Conservation (phyloP, 192 early-diverging fungal species). For the Podila verticillata region DNA sequence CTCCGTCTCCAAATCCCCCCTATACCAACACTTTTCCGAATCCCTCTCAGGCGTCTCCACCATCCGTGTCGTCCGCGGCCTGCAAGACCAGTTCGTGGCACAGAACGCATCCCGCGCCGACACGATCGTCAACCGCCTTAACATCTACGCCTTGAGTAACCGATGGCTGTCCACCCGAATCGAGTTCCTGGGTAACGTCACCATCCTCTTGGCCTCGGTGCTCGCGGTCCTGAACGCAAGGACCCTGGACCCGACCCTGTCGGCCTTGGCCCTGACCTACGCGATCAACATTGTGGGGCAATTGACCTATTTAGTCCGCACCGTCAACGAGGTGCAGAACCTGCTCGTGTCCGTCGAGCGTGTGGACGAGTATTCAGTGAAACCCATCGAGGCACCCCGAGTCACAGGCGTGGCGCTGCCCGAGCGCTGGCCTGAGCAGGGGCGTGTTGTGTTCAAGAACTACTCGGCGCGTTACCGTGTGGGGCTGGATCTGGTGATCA, state of each 20-base stretch:
- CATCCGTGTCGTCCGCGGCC: slow-evolving; percentile 74
- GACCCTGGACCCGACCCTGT: slow-evolving; percentile 71
- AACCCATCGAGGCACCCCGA: slow-evolving; percentile 81
- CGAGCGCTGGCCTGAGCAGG: slow-evolving; percentile 77
- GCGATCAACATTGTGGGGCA: slow-evolving; percentile 77
- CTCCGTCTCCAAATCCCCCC: slow-evolving; percentile 77
- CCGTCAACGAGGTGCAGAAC: slow-evolving; percentile 77
- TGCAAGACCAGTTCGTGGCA: background rate
- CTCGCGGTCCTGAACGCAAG: slow-evolving; percentile 71
- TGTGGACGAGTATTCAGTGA: slow-evolving; percentile 77
- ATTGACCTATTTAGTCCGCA: slow-evolving; percentile 75
- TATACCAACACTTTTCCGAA: slow-evolving; percentile 76
- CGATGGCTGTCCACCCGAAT: slow-evolving; percentile 74
- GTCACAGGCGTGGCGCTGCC: slow-evolving; percentile 57
- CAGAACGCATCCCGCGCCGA: slow-evolving; percentile 3
- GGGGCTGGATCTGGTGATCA: slow-evolving; percentile 80
- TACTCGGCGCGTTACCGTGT: slow-evolving; percentile 83
- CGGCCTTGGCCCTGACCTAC: slow-evolving; percentile 78
- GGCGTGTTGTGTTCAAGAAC: slow-evolving; percentile 73
- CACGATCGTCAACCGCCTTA: background rate
- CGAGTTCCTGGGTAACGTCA: slow-evolving; percentile 59
- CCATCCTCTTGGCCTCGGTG: slow-evolving; percentile 80
- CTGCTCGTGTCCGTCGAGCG: slow-evolving; percentile 83
- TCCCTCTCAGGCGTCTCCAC: slow-evolving; percentile 64
- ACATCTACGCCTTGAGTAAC: slow-evolving; percentile 60